A percentile compares a stretch with the other conserved stretches of the same genome.
phyloP scores from a whole-genome alignment of 108 stramenopile genomes.

The Skeletonema costatum region DNA sequence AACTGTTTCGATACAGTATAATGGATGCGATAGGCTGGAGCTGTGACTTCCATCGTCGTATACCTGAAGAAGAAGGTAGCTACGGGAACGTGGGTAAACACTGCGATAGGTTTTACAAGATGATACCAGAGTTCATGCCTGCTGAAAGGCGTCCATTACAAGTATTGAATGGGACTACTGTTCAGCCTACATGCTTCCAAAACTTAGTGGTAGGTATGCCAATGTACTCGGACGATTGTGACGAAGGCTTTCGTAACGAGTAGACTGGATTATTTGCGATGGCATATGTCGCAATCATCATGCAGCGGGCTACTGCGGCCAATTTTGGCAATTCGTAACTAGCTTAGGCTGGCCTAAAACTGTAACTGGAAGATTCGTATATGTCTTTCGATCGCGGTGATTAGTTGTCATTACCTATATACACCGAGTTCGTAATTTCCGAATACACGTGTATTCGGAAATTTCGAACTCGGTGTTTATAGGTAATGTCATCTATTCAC shows the following conservation, averaged over 20 bases:
- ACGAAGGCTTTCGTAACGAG: not conserved
- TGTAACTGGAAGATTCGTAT: no score
- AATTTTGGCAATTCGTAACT: no score
- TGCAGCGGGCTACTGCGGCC: no score
- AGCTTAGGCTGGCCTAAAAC: no score
- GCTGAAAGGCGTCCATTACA: not conserved
- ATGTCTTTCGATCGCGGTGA: no score
- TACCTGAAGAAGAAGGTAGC: not conserved
- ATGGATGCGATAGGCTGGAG: not conserved
- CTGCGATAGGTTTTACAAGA: constrained; percentile 3
- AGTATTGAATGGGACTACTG: not conserved
- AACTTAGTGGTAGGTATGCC: not conserved
- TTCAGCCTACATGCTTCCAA: constrained; percentile 3
- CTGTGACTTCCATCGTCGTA: not conserved
- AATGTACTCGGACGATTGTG: not conserved
- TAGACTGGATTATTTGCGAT: no score
- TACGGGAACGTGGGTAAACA: not conserved
- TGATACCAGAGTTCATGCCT: not conserved
- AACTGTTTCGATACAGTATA: not conserved
- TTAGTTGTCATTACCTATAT: no score
- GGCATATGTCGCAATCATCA: no score
- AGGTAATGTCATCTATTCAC: no score
- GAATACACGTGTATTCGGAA: no score
- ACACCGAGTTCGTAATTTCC: no score
- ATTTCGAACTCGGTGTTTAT: no score